Evolutionary conservation across 1,284 basidiomycete genomes (phyloP), one percentile per base, ranked within the genome.

Genomic region (Puccinia sorghi): DNA sequence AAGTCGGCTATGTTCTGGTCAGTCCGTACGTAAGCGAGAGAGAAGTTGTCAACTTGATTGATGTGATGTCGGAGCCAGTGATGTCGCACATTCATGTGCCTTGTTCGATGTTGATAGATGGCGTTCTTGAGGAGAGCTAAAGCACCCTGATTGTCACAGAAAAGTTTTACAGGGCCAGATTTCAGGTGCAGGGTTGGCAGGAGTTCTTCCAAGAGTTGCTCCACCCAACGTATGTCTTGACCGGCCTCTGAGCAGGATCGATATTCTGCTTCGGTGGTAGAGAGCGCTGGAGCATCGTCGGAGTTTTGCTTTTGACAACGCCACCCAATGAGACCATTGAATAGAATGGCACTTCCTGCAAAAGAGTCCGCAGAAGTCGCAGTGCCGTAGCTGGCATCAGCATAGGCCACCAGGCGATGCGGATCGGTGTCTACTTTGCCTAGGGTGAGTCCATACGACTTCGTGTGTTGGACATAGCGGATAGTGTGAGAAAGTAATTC

Each of bases 341-440:
- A 32, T 12, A 56, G 32, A 1, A 72, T 15, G 4, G 54, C 54
- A 12, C 37, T 41, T 3, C 69, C 69, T 25, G 50, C 6, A 25
- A 71, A 71, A 3, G 50, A 71, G 17, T 50, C 20, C 4, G 66
- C 15, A 17, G 2, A 12, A 3, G 37, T 43, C 43, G 66, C 11
- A 8, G 66, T 20, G 67, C 27, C 50, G n/a, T 50, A 70, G 22
- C 46, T 70, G 50, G 67, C 27, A 15, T 70, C 46, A 25, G 67
- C 63, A 4, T 66, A 66, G 39, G 63, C 37, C 11, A 43, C 22
- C 3, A 66, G 43, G 12, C 6, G 20, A 37, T 43, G 39, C 9
- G 63, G 3, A 5, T 37, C 17, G n/a, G 11, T 2, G 4, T 7
- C 22, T 6, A 52, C 22, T n/a, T 12, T 32, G 4, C 70, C 70